Base-by-base conservation (phyloP, 257 asterid species). In the Solanum tacnaense region DNA sequence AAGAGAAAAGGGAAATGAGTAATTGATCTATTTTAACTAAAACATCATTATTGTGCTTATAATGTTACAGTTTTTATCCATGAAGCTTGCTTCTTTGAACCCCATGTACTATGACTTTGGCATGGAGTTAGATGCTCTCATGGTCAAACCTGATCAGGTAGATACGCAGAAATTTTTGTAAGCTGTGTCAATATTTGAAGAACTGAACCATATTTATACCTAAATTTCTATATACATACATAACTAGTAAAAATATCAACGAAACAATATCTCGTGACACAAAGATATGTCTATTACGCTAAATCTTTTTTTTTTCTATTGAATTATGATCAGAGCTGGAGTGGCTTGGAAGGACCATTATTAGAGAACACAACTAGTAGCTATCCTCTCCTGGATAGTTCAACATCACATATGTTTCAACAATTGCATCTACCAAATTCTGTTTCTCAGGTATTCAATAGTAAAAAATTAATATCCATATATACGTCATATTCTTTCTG, bases 51-150 rank as follows among this genome's bases (percentile, higher is more conserved):
- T 74, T 35, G 82, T 74, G 25, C 36, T 76, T 9, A 27, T 4
- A 13, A 29, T 87, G 67, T 68, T 89, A 73, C 96, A 96, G 99
- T 94, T 96, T 90, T 95, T 96, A 9, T 96, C 99, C 41, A 95
- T 94, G 99, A 96, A 93, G 91, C 95, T 96, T 87, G 97, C 98
- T 88, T 93, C 98, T 75, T 88, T 92, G 71, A 93, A 91, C 85
- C 98, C 98, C 89, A 89, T 89, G 90, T 90, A 85, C 60, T 91
- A 95, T 87, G 94, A 96, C 92, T 95, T 93, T 34, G 94, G 94
- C 49, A 90, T 92, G 95, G 98, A 96, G 87, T 85, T 94, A 60
- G 98, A 96, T 83, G 44, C 93, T 79, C 81, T 92, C 87, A 91
- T 94, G 93, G 92, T 88, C 62, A 89, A 92, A 84, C 94, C 94